phyloP scores from a whole-genome alignment of 345 rosid species.

The Bruguiera parviflora region DNA sequence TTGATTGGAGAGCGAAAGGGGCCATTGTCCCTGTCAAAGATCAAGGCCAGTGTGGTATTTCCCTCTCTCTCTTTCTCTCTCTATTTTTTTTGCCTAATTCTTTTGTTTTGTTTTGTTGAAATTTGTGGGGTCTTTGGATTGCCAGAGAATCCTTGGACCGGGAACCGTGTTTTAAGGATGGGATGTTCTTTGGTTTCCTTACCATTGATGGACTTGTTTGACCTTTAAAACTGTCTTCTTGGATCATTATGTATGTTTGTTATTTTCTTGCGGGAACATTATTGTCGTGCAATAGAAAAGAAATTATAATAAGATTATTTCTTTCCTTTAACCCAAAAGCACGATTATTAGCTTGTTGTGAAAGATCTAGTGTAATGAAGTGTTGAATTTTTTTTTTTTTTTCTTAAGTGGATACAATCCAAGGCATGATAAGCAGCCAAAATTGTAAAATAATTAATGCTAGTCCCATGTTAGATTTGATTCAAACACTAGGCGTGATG shows the following conservation, averaged over 20 bases:
- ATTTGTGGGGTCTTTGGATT: not conserved
- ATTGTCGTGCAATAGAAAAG: no score
- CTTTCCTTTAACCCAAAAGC: no score
- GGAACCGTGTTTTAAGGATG: not conserved
- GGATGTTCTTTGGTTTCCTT: no score
- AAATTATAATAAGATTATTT: no score
- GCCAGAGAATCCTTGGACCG: not conserved
- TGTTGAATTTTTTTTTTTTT: no score
- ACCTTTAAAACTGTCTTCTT: not conserved
- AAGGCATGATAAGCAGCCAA: no score
- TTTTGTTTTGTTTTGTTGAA: not conserved
- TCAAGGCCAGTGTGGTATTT: slow-evolving; percentile 33
- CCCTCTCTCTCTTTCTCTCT: not conserved
- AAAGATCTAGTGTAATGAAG: no score
- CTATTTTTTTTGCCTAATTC: not conserved
- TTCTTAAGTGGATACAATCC: no score
- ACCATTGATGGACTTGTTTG: not conserved
- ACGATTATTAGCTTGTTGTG: no score
- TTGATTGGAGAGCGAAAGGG: slow-evolving; percentile 31
- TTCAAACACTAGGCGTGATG: no score
- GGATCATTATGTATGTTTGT: not conserved
- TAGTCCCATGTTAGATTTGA: no score
- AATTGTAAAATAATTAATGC: no score
- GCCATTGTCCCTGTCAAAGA: slow-evolving; percentile 27
- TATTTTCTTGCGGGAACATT: not conserved